phyloP scores from a whole-genome alignment of 2,329 filamentous ascomycete genomes.

The Dryadomyces quercivorus region DNA sequence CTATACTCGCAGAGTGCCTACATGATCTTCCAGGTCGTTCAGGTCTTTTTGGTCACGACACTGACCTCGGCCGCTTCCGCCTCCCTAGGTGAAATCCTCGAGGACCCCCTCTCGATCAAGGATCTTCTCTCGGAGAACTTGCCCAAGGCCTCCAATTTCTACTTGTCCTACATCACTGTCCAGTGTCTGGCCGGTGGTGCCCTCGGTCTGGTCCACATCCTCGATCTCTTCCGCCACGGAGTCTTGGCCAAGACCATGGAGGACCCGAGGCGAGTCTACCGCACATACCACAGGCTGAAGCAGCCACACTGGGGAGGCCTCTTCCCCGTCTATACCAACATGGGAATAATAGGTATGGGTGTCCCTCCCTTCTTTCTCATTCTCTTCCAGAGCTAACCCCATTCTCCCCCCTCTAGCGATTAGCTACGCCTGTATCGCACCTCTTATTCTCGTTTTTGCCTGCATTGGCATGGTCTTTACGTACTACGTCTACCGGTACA shows the following conservation, averaged over 20 bases:
- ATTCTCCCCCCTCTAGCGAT: conserved; percentile 35
- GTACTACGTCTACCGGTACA: conserved; percentile 79
- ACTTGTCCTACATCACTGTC: conserved; percentile 73
- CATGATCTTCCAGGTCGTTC: conserved; percentile 69
- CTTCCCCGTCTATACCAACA: conserved; percentile 62
- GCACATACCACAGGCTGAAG: conserved; percentile 56
- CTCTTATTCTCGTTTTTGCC: conserved; percentile 70
- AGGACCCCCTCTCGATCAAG: conserved; percentile 43
- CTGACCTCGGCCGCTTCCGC: conserved; percentile 61
- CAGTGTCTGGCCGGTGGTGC: conserved; percentile 72
- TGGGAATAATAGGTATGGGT: conserved; percentile 52
- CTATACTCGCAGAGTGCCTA: conserved; percentile 68
- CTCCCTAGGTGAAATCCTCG: conserved; percentile 42
- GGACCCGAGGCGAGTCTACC: conserved; percentile 72
- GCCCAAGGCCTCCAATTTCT: conserved; percentile 65
- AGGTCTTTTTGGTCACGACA: conserved; percentile 76
- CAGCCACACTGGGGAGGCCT: conserved; percentile 67
- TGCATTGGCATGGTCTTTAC: conserved; percentile 65
- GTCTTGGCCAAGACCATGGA: conserved; percentile 60
- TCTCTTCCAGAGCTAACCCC: conserved; percentile 11
- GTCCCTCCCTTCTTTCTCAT: conserved; percentile 1
- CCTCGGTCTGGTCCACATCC: conserved; percentile 59
- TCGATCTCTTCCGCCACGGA: conserved; percentile 32
- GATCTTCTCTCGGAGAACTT: conserved; percentile 49
- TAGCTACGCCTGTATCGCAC: conserved; percentile 73